Evolutionary conservation across 2,329 filamentous ascomycete species (phyloP).

Genomic region (Microcyclospora tardicrescens): DNA sequence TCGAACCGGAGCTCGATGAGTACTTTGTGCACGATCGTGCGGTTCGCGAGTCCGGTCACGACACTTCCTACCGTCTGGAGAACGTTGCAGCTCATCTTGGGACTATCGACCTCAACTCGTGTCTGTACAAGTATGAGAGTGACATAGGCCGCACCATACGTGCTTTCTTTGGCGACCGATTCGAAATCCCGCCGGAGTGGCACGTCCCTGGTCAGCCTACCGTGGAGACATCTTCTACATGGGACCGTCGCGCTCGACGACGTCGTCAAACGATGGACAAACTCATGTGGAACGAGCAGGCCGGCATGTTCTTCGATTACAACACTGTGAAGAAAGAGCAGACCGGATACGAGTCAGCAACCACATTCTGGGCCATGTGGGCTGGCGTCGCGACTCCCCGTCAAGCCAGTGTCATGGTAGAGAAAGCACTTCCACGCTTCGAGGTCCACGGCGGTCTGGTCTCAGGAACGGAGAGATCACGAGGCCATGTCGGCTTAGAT

Average conservation of each 20-base stretch:
- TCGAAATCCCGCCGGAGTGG: slow-evolving; percentile 74
- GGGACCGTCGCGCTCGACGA: slow-evolving; percentile 78
- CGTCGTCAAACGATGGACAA: slow-evolving; percentile 81
- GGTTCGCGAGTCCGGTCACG: slow-evolving; percentile 90
- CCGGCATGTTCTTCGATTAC: slow-evolving; percentile 95
- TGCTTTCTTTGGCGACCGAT: slow-evolving; percentile 66
- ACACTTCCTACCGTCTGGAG: slow-evolving; percentile 89
- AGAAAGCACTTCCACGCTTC: slow-evolving; percentile 70
- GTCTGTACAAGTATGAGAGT: slow-evolving; percentile 92
- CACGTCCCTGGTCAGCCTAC: slow-evolving; percentile 51
- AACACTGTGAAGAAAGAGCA: slow-evolving; percentile 71
- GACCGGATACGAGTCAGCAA: slow-evolving; percentile 76
- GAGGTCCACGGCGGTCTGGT: slow-evolving; percentile 79
- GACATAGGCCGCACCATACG: slow-evolving; percentile 84
- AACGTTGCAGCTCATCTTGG: slow-evolving; percentile 76
- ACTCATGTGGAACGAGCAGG: slow-evolving; percentile 81
- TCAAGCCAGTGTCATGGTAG: slow-evolving; percentile 74
- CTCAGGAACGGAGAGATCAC: slow-evolving; percentile 79
- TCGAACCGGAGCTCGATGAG: slow-evolving; percentile 79
- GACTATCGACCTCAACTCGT: slow-evolving; percentile 86
- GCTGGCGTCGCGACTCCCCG: slow-evolving; percentile 73
- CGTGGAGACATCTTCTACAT: slow-evolving; percentile 69
- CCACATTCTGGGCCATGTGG: slow-evolving; percentile 97
- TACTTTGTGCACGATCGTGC: slow-evolving; percentile 96
- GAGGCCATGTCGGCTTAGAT: slow-evolving; percentile 64